phyloP scores from a whole-genome alignment of 768 basidiomycete species.

The Rhizopogon rudus region DNA sequence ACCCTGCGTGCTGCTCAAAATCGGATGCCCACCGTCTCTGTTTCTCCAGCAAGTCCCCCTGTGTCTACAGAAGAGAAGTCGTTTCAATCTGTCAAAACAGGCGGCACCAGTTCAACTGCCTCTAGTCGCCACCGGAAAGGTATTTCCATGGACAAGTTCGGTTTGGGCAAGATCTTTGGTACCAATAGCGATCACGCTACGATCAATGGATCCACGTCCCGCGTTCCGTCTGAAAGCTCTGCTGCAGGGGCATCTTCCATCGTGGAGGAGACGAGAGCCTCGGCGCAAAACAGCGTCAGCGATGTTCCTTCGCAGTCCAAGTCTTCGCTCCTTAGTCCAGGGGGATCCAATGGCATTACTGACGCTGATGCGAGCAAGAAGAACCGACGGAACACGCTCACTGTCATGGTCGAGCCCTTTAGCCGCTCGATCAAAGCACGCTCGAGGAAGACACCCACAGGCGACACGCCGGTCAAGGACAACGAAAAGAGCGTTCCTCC shows the following conservation, averaged over 20 bases:
- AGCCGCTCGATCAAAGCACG: conserved; percentile 39
- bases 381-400: conserved; percentile 75
- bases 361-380: conserved; percentile 43
- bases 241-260: conserved; percentile 14
- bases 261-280: conserved; percentile 14
- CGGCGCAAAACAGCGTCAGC: conserved; percentile 4
- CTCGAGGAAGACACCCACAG: conserved; percentile 29
- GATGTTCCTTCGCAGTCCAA: conserved; percentile 25
- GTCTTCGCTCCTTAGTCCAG: conserved; percentile 32
- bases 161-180: conserved; percentile 70
- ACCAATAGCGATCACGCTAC: conserved; percentile 29
- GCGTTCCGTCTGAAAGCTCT: conserved; percentile 40
- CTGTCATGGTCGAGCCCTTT: conserved; percentile 81
- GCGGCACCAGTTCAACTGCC: conserved; percentile 28
- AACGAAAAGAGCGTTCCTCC: conserved; percentile 30
- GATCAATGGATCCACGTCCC: conserved; percentile 30
- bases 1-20: conserved; percentile 23
- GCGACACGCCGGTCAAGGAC: conserved; percentile 38
- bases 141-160: conserved; percentile 75
- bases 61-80: conserved; percentile 25
- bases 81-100: conserved; percentile 21
- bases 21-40: conserved; percentile 25
- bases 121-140: conserved; percentile 59
- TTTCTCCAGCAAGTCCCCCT: conserved; percentile 41
- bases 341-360: conserved; percentile 13